Evolutionary conservation across 164 flowering plant species (phyloP), one percentile per base, ranked within the genome.

Genomic region (Nelumbo lutea): DNA sequence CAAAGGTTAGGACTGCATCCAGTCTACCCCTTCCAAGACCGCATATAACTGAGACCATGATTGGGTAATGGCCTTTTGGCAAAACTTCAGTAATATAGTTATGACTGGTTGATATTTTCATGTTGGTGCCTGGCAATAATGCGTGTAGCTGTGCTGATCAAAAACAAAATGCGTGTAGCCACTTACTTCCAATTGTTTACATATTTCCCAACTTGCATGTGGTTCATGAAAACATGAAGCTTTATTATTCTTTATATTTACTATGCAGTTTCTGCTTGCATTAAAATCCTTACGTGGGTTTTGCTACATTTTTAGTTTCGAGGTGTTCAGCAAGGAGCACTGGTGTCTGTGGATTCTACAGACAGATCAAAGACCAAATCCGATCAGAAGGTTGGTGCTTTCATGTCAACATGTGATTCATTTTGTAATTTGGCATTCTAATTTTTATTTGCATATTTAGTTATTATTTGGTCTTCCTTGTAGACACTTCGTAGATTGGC

Each of bases 401-500:
- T 45, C 38, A 38, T 64, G 2, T 14, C 62, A 38, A 52, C 2
- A 1, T 50, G 4, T 27, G 40, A 10, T 69, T 41, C 46, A n/a
- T 70, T 6, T 5, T 42, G 40, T 61, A 39, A 38, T 9, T 46
- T 67, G 27, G 48, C 66, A 3, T 62, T 43, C 59, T 50, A 50
- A 13, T 67, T 5, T 58, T 64, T 6, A 70, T 69, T 69, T 67
- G 38, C 61, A 9, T 13, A 9, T 6, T 50, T 50, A 2, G 53
- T 9, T 3, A 27, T 27, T 27, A 27, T 3, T 50, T 43, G n/a
- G 42, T 73, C 53, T 44, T 52, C 53, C 1, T 45, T 67, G 51
- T 82, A 94, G 98, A 74, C 80, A 46, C 88, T 87, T n/a, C 86
- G 95, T 5, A 81, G 98, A 70, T 78, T 90, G 77, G 96, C 91